Percentiles rank a stretch among this genome's conserved stretches.
These are phyloP conservation scores for Teunomyces cretensis DNA, from an alignment of 805 yeast species.

Conservation along the genomic window DNA sequence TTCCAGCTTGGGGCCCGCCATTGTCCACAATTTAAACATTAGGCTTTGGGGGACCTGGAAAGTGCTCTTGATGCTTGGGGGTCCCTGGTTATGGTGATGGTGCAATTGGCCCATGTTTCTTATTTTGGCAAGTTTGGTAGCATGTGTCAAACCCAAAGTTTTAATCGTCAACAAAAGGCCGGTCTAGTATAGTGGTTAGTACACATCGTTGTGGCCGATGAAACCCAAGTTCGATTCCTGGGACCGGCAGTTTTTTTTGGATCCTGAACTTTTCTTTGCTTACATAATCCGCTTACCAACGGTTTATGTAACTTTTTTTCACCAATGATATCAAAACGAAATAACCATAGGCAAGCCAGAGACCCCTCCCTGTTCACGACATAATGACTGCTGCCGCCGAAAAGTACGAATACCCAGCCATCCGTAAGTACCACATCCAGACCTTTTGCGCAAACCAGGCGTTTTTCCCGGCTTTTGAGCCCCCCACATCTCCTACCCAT, in stretches of 20 bases:
- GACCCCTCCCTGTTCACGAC: not conserved
- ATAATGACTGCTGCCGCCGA: constrained; percentile 13
- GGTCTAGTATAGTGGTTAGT: constrained; percentile 18
- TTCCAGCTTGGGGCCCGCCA: too few species aligned
- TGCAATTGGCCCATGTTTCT: too few species aligned
- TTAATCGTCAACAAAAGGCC: constrained; percentile 7
- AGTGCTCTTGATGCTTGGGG: too few species aligned
- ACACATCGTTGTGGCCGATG: constrained; percentile 19
- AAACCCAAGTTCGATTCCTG: constrained; percentile 19
- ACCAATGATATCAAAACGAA: constrained; percentile 10
- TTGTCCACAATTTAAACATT: too few species aligned
- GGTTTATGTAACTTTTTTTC: constrained; percentile 4
- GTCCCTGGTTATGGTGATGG: too few species aligned
- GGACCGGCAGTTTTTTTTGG: constrained; percentile 14
- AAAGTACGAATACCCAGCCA: constrained; percentile 13
- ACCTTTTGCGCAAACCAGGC: not conserved
- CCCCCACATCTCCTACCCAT: too few species aligned
- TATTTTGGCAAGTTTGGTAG: too few species aligned
- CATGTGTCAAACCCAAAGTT: too few species aligned
- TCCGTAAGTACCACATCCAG: constrained; percentile 12
- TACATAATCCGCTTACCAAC: too few species aligned
- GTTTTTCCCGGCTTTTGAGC: not conserved
- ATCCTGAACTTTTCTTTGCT: constrained; percentile 5
- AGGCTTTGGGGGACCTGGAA: too few species aligned
- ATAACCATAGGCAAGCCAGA: not conserved